Conservation (phyloP, 192 early-diverging fungal species). For the Linnemannia hyalina region DNA sequence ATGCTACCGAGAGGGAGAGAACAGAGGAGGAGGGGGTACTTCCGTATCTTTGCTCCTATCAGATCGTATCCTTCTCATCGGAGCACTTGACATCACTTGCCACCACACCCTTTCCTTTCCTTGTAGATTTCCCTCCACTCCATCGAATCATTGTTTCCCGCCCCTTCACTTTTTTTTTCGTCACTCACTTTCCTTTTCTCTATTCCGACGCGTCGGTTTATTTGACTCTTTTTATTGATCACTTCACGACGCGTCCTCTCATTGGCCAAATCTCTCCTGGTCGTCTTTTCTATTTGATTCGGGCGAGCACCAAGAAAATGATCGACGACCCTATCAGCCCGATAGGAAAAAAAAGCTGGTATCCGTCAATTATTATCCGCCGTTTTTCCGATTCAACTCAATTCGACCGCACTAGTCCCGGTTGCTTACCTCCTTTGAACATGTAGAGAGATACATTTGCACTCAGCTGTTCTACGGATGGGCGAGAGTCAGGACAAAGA, state of each 20-base stretch:
- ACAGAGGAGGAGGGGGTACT: not conserved
- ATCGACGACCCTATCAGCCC: not conserved
- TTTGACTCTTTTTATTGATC: not conserved
- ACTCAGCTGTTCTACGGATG: not conserved
- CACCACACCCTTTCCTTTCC: not conserved
- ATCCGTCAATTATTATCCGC: not conserved
- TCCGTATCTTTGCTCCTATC: not conserved
- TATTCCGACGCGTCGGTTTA: slow-evolving; percentile 1
- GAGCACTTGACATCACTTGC: not conserved
- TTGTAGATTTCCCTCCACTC: too few species aligned
- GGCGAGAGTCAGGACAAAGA: not conserved
- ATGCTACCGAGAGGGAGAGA: not conserved
- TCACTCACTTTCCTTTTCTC: not conserved
- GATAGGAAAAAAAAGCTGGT: not conserved
- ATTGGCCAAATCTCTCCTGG: not conserved
- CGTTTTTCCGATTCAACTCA: not conserved
- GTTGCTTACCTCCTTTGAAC: not conserved
- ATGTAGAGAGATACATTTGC: too few species aligned
- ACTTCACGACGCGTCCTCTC: not conserved
- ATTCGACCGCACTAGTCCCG: not conserved
- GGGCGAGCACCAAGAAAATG: not conserved
- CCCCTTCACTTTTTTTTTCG: not conserved
- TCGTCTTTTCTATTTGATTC: not conserved
- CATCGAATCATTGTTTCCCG: not conserved
- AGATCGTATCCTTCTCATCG: not conserved